A percentile compares a stretch with the other conserved stretches of the same genome.
Evolutionary conservation across 495 filamentous ascomycete species (phyloP).

Genomic region (Aspergillus nidulans): DNA sequence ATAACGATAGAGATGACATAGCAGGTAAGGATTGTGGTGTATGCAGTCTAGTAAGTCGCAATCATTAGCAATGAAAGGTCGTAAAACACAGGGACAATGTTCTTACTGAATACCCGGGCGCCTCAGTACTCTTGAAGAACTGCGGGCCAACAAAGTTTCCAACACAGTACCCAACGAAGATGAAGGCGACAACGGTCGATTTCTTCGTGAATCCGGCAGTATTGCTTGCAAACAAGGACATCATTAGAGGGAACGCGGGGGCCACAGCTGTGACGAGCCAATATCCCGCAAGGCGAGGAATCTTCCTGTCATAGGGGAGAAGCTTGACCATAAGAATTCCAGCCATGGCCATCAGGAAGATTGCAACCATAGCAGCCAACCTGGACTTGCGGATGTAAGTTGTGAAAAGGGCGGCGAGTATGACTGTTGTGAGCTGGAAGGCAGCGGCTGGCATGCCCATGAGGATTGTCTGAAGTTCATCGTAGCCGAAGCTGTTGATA

Average conservation of each 20-base stretch:
- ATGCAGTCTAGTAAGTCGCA: constrained; percentile 13
- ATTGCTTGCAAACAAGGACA: constrained; percentile 22
- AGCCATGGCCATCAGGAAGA: constrained; percentile 12
- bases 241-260: constrained; percentile 16
- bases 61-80: background rate
- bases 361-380: constrained; percentile 3
- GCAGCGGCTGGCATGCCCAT: constrained; percentile 9
- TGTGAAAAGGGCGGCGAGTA: constrained; percentile 10
- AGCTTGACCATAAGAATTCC: constrained; percentile 19
- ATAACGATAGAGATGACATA: constrained; percentile 13
- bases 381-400: constrained; percentile 16
- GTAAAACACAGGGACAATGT: background rate
- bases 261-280: constrained; percentile 15
- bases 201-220: constrained; percentile 30
- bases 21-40: constrained; percentile 15
- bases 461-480: background rate
- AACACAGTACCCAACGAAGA: constrained; percentile 20
- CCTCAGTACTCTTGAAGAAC: constrained; percentile 17
- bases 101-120: constrained; percentile 18
- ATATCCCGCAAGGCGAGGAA: constrained; percentile 15
- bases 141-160: constrained; percentile 23
- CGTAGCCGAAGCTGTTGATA: constrained; percentile 28
- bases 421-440: constrained; percentile 13
- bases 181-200: constrained; percentile 15
- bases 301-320: background rate